A percentile compares a stretch with the other conserved stretches of the same genome.
phyloP scores from a whole-genome alignment of 306 rosid species.

The Morella rubra region DNA sequence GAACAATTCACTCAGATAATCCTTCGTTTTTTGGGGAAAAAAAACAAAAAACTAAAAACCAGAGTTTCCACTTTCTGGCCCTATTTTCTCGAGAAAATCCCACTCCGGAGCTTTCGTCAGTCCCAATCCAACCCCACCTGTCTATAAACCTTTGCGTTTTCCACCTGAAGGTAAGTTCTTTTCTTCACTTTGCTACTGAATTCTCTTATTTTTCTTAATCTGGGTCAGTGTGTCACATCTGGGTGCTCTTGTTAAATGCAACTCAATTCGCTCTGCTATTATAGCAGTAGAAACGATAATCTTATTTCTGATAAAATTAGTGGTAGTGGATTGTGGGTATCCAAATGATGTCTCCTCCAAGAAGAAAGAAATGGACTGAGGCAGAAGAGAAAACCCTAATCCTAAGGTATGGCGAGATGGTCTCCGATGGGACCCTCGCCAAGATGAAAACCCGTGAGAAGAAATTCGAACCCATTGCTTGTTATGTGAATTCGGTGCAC shows the following conservation, averaged over 20 bases:
- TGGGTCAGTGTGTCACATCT: constrained; percentile 28
- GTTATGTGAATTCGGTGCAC: constrained; percentile 77
- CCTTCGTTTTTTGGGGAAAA: not conserved
- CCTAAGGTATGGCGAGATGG: constrained; percentile 83
- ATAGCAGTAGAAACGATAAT: not conserved
- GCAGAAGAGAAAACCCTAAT: constrained; percentile 93
- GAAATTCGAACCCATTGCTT: constrained; percentile 86
- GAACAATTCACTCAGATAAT: not conserved
- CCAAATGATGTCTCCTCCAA: constrained; percentile 69
- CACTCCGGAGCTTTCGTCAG: not conserved
- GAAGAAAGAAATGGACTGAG: constrained; percentile 98
- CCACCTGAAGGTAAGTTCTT: constrained; percentile 21
- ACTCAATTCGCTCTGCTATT: not conserved
- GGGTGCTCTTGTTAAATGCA: constrained; percentile 4
- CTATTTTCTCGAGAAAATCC: constrained; percentile 10
- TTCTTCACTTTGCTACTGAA: constrained; percentile 4
- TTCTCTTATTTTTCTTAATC: constrained; percentile 32
- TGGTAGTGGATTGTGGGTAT: constrained; percentile 10
- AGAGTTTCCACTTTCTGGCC: not conserved
- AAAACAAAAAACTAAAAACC: too few species aligned
- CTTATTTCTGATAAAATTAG: not conserved
- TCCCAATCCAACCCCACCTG: not conserved
- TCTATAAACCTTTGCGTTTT: constrained; percentile 8
- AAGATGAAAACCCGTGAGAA: constrained; percentile 95
- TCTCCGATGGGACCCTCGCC: constrained; percentile 69